Percentiles rank a stretch among this genome's conserved stretches.
phyloP scores from a whole-genome alignment of 2,329 filamentous ascomycete genomes.

The Xylaria hypoxylon region DNA sequence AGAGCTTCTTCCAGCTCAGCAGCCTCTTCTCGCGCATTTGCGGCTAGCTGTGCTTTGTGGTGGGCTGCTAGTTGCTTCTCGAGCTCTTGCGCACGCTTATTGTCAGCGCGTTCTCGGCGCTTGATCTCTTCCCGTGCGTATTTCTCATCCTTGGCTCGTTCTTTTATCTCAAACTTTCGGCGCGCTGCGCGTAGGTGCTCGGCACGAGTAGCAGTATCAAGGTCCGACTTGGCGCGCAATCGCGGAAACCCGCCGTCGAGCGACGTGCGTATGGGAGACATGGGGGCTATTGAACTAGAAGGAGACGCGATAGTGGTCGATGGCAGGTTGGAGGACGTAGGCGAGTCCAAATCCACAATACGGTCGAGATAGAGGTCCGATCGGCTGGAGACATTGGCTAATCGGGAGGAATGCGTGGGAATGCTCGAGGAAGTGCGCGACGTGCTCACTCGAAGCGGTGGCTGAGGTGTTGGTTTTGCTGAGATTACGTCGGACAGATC shows the following conservation, averaged over 20 bases:
- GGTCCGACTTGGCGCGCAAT: conserved; percentile 69
- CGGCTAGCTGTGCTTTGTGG: conserved; percentile 60
- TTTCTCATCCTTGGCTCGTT: conserved; percentile 71
- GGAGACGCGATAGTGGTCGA: conserved; percentile 47
- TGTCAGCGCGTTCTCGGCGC: conserved; percentile 69
- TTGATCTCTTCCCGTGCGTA: conserved; percentile 69
- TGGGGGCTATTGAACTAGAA: conserved; percentile 55
- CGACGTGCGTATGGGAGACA: conserved; percentile 68
- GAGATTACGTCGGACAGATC: conserved; percentile 52
- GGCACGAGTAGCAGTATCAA: conserved; percentile 65
- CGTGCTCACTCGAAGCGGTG: conserved; percentile 55
- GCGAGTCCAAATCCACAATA: conserved; percentile 55
- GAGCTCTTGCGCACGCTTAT: conserved; percentile 64
- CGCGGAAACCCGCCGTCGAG: conserved; percentile 69
- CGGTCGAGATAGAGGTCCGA: conserved; percentile 61
- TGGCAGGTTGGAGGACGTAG: conserved; percentile 48
- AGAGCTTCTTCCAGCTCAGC: conserved; percentile 51
- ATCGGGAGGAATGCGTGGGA: conserved; percentile 52
- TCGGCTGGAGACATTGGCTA: conserved; percentile 59
- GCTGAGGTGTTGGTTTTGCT: conserved; percentile 37
- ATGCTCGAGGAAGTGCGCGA: conserved; percentile 50
- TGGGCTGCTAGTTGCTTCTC: conserved; percentile 60
- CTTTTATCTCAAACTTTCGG: conserved; percentile 72
- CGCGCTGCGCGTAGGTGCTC: conserved; percentile 71
- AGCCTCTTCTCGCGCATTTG: conserved; percentile 55